Evolutionary conservation across 164 flowering plant species (phyloP), one percentile per base, ranked within the genome.

Genomic region (Brasenia schreberi): DNA sequence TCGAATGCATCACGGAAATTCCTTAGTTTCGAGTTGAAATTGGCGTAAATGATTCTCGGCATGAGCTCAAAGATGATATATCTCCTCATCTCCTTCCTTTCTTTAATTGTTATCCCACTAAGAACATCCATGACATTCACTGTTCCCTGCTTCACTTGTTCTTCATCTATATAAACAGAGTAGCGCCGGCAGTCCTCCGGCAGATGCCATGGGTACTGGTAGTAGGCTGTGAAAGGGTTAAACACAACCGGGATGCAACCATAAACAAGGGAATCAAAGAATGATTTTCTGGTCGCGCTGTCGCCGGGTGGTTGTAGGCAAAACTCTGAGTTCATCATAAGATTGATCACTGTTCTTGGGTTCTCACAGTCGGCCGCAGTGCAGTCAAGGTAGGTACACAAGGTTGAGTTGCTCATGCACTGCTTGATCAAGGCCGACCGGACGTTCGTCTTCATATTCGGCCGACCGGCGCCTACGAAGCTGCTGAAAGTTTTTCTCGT

Each of bases 231-330:
- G 67, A 83, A 84, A 0, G 92, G 95, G 70, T 82, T 80, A 27
- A 92, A 92, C 0, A 92, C 27, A 12, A 89, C 98, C 0, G 98
- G 98, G 44, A 92, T 88, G 70, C 98, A 92, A 27, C 96, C 98
- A 0, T 92, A 79, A 4, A 92, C 65, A 9, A 92, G 70, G 0
- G 98, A 84, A 68, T 92, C 96, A 23, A 92, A 92, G 5, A 87
- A 78, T 2, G 97, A 92, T 70, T 82, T 85, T 63, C 97, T 79
- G 0, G 96, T 92, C 1, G 90, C 84, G 63, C 90, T 85, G 61
- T 89, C 97, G 4, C 97, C 97, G 0, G 85, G 88, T 7, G 97
- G 96, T 75, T 92, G 97, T 5, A 92, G 62, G 66, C 97, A 87
- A 81, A 92, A 92, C 42, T 86, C 91, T 1, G 97, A 85, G 49